A percentile compares a stretch with the other conserved stretches of the same genome.
phyloP scores from a whole-genome alignment of 495 filamentous ascomycete species.

The Trichoderma virens region DNA sequence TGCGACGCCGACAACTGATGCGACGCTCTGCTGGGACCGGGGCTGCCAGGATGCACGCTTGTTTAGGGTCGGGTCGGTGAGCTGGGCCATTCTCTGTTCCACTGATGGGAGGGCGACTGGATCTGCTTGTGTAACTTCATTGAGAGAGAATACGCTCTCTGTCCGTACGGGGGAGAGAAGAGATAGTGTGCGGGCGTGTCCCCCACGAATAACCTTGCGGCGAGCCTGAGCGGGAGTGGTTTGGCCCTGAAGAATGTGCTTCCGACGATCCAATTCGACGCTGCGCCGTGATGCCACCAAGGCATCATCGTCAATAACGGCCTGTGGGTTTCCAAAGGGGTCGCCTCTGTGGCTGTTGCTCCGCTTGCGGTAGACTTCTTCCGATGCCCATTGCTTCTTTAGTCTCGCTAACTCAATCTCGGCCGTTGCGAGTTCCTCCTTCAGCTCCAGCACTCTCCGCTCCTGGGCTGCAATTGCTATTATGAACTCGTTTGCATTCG shows the following conservation, averaged over 20 bases:
- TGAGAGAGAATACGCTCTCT: conserved; percentile 17
- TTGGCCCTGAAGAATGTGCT: conserved; percentile 50
- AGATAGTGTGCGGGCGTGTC: conserved; percentile 12
- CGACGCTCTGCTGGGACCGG: conserved; percentile 24
- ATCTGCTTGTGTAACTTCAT: conserved; percentile 22
- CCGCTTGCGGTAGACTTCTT: conserved; percentile 72
- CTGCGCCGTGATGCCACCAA: conserved; percentile 22
- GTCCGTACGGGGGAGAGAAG: conserved; percentile 48
- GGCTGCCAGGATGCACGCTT: conserved; percentile 44
- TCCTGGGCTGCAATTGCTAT: conserved; percentile 89
- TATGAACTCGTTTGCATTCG: conserved; percentile 69
- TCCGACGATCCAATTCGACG: conserved; percentile 53
- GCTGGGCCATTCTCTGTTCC: conserved; percentile 11
- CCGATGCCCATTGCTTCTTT: conserved; percentile 72
- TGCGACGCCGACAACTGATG: conserved; percentile 43
- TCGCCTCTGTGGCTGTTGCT: conserved; percentile 54
- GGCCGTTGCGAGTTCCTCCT: conserved; percentile 75
- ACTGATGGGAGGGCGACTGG: conserved; percentile 13
- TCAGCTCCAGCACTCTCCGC: conserved; percentile 82
- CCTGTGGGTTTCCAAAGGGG: conserved; percentile 22
- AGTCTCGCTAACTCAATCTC: conserved; percentile 68
- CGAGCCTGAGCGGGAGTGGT: conserved; percentile 28
- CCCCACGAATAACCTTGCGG: conserved; percentile 32
- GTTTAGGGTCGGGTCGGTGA: conserved; percentile 17
- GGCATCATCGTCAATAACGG: conserved; percentile 27